A percentile compares a stretch with the other conserved stretches of the same genome.
phyloP scores from a whole-genome alignment of 2,329 filamentous ascomycete genomes.

The Orbilia blumenaviensis region DNA sequence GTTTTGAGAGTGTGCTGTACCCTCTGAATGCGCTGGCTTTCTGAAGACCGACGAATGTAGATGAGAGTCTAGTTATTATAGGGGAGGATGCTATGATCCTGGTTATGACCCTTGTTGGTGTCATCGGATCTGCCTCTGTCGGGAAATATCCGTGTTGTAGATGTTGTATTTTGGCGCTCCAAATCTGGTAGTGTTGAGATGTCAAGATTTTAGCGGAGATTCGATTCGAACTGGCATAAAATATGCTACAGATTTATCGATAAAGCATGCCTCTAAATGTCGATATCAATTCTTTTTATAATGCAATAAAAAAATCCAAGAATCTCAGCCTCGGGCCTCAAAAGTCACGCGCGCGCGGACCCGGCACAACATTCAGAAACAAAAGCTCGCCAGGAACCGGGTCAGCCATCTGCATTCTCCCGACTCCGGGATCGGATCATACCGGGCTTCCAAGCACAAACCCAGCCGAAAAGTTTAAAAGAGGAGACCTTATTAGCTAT shows the following conservation, averaged over 20 bases:
- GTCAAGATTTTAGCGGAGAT: not conserved
- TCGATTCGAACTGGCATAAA: not conserved
- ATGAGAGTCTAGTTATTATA: not conserved
- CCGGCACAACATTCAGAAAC: no score
- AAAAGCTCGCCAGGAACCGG: constrained; percentile 8
- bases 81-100: not conserved
- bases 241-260: not conserved
- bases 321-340: not conserved
- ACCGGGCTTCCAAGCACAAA: not conserved
- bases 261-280: not conserved
- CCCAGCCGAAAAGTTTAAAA: no score
- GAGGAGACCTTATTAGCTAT: no score
- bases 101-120: not conserved
- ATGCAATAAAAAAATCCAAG: not conserved
- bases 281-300: not conserved
- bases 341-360: no score
- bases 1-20: not conserved
- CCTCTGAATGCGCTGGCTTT: not conserved
- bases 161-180: constrained; percentile 4
- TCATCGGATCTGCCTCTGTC: not conserved
- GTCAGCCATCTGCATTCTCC: constrained; percentile 16
- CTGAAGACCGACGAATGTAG: not conserved
- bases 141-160: constrained; percentile 8
- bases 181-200: not conserved
- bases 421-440: not conserved